phyloP scores from a whole-genome alignment of 352 stramenopile genomes.

The Phytophthora chlamydospora region DNA sequence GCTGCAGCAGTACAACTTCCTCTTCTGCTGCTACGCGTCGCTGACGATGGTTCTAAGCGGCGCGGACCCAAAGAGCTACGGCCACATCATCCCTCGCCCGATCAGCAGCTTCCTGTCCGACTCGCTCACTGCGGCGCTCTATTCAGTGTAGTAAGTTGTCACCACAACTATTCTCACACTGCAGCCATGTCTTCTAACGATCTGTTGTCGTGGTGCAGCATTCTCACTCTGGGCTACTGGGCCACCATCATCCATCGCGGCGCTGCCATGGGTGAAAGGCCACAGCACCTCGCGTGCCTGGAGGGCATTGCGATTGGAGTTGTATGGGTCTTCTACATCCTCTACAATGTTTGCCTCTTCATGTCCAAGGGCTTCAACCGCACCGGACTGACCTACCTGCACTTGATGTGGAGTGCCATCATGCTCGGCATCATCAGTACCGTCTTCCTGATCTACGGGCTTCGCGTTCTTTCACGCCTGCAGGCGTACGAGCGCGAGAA shows the following conservation, averaged over 20 bases:
- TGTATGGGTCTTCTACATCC: conserved; percentile 49
- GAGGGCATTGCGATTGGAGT: conserved; percentile 34
- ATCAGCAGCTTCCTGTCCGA: conserved; percentile 46
- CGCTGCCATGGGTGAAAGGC: conserved; percentile 24
- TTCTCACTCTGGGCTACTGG: conserved; percentile 47
- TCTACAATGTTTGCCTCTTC: conserved; percentile 41
- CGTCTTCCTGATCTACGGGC: conserved; percentile 43
- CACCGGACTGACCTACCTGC: conserved; percentile 34
- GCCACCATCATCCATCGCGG: conserved; percentile 43
- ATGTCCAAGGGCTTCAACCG: conserved; percentile 47
- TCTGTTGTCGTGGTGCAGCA: conserved; percentile 24
- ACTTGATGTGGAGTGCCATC: conserved; percentile 39
- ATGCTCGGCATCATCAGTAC: conserved; percentile 48
- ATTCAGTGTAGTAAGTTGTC: conserved; percentile 50
- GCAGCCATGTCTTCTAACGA: conserved; percentile 3
- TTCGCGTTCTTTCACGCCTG: conserved; percentile 40
- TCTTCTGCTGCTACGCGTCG: conserved; percentile 45
- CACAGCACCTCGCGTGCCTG: conserved; percentile 34
- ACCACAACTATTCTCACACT: neutral
- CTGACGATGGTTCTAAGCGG: conserved; percentile 43
- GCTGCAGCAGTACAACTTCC: conserved; percentile 46
- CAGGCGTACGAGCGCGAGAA: conserved; percentile 29
- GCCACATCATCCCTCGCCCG: conserved; percentile 41
- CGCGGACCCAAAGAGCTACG: conserved; percentile 45
- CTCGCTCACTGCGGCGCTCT: conserved; percentile 48